Base-by-base conservation (phyloP, 2,329 filamentous ascomycete species). In the Drechslerella coelobrocha region DNA sequence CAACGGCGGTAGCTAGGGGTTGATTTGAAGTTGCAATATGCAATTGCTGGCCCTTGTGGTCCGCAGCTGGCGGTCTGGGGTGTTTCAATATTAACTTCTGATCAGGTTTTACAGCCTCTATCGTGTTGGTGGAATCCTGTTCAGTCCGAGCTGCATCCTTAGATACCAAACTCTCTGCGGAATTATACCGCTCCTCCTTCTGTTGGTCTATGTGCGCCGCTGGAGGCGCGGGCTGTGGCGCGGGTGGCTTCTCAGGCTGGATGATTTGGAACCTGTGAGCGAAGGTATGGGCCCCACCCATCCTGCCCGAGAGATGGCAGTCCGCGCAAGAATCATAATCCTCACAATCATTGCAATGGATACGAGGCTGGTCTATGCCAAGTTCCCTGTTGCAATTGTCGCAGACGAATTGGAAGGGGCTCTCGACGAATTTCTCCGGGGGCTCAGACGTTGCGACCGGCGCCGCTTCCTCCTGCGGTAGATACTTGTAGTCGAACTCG, bases 291-390 rank as follows among this genome's bases (percentile, higher is more conserved):
- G n/a, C n/a, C 43, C 55, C 41, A 26, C 55, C 50, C 29, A 31
- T 27, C 43, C 55, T 21, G 4, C 43, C 55, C 12, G 37, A 45
- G 1, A 56, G 21, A 45, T 56, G 55, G 21, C 41, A 59, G 17
- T 37, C 17, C 8, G 43, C 24, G 29, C 55, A 59, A 24, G 43
- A 48, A 17, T 23, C 27, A 59, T 59, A 59, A n/a, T 50, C n/a
- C 8, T 23, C 27, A 27, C 55, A 50, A 14, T 59, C 54, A 21
- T 26, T 31, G 19, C 54, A 57, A 31, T 29, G 37, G 37, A 57
- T 31, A 7, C 41, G 41, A 19, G 54, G 54, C 17, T 57, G 23
- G 23, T 57, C 37, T 19, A 21, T 8, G 19, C 12, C 14, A 12
- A 59, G 7, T 8, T 48, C 55, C n/a, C 21, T 34, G 9, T 19